A percentile compares a stretch with the other conserved stretches of the same genome.
Conservation (phyloP, 2,329 filamentous ascomycete genomes). For the Epichloe scottii region DNA sequence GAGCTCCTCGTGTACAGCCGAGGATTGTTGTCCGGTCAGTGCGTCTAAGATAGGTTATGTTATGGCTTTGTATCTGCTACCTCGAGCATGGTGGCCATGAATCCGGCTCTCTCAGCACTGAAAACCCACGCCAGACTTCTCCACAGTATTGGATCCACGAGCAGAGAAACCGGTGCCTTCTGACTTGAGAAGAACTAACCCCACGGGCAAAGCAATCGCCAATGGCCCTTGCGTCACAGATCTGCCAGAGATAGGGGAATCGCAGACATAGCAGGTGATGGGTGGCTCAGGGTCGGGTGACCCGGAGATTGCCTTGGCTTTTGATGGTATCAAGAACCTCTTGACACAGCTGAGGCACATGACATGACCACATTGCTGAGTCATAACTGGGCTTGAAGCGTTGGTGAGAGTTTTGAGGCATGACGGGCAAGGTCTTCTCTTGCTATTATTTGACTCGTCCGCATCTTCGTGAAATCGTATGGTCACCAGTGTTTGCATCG, state of each 20-base stretch:
- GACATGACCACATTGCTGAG: conserved; percentile 85
- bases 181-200: conserved; percentile 65
- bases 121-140: conserved; percentile 67
- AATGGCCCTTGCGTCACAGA: conserved; percentile 26
- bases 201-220: conserved; percentile 51
- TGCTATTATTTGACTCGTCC: conserved; percentile 31
- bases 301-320: conserved; percentile 17
- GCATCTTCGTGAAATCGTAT: conserved; percentile 67
- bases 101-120: conserved; percentile 48
- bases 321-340: conserved; percentile 61
- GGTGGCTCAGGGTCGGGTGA: conserved; percentile 33
- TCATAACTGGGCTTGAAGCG: conserved; percentile 66
- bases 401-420: conserved; percentile 79
- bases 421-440: conserved; percentile 55
- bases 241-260: conserved; percentile 54
- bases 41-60: not conserved
- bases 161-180: conserved; percentile 91
- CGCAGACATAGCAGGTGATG: conserved; percentile 69
- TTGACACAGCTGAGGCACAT: conserved; percentile 74
- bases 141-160: conserved; percentile 70
- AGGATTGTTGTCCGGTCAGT: not conserved
- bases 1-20: not conserved
- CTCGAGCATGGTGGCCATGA: not conserved
- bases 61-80: not conserved
- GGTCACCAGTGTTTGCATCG: conserved; percentile 63